These are phyloP conservation scores for Pythium rishiriense DNA, from an alignment of 352 stramenopile genomes.

Conservation along the genomic window DNA sequence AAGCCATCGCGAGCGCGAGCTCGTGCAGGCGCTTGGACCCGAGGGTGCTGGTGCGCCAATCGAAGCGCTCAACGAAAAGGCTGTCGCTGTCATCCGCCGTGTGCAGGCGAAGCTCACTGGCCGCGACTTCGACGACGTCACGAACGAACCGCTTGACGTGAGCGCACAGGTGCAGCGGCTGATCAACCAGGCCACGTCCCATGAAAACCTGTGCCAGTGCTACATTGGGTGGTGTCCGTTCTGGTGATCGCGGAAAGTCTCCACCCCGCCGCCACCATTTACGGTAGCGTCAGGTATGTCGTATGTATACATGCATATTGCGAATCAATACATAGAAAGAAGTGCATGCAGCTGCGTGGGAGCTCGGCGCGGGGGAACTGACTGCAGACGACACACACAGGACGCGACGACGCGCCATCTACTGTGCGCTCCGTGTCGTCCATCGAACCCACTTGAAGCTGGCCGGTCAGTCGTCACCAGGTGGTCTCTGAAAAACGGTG, in stretches of 20 bases:
- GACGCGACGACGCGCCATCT: no score
- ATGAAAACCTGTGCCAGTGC: slow-evolving; percentile 98
- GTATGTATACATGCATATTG: not conserved
- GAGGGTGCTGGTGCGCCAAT: slow-evolving; percentile 75
- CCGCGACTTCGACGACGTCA: slow-evolving; percentile 93
- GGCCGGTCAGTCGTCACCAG: not conserved
- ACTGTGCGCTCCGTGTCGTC: no score
- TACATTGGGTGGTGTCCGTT: slow-evolving; percentile 99
- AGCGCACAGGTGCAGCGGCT: slow-evolving; percentile 93
- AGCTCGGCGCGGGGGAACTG: not conserved
- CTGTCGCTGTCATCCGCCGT: slow-evolving; percentile 96
- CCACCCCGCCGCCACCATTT: not conserved
- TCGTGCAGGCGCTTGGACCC: slow-evolving; percentile 74
- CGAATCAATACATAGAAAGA: not conserved
- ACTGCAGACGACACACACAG: not conserved
- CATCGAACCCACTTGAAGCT: slow-evolving; percentile 9
- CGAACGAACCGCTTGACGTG: slow-evolving; percentile 68
- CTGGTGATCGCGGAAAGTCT: slow-evolving; percentile 44
- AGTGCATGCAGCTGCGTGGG: not conserved
- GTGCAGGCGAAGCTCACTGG: slow-evolving; percentile 99
- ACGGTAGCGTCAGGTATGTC: slow-evolving; percentile 5
- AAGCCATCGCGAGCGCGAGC: slow-evolving; percentile 79
- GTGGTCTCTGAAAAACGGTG: slow-evolving; percentile 16
- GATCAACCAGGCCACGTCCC: slow-evolving; percentile 97
- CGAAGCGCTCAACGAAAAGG: slow-evolving; percentile 95